These are phyloP conservation scores for Tubosaeta brunneosetosa DNA, from an alignment of 768 basidiomycete genomes.

Conservation along the genomic window DNA sequence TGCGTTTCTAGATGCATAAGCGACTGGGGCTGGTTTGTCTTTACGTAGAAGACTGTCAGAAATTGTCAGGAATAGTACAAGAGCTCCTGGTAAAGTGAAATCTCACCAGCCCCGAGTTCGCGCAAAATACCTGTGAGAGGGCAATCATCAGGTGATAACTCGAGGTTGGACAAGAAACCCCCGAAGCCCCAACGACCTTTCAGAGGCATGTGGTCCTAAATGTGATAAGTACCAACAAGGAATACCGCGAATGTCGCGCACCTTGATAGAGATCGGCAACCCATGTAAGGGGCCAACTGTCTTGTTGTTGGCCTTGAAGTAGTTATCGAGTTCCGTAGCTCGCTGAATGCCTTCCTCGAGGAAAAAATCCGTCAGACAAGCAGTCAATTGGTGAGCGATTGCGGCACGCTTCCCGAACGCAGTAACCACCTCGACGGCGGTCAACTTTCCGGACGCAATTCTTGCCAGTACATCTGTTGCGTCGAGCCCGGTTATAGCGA, in stretches of 20 bases:
- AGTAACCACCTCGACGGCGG: conserved; percentile 36
- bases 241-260: conserved; percentile 4
- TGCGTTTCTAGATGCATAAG: conserved; percentile 37
- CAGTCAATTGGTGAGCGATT: conserved; percentile 45
- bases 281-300: conserved; percentile 43
- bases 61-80: conserved; percentile 4
- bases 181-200: conserved; percentile 37
- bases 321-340: conserved; percentile 40
- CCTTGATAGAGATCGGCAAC: conserved; percentile 38
- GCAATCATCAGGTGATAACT: conserved; percentile 24
- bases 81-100: neutral
- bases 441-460: conserved; percentile 28
- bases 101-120: conserved; percentile 40
- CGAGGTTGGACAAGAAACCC: conserved; percentile 31
- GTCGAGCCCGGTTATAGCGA: conserved; percentile 34
- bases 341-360: conserved; percentile 38
- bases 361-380: conserved; percentile 42
- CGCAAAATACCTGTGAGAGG: conserved; percentile 33
- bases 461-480: conserved; percentile 30
- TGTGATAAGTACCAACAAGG: neutral
- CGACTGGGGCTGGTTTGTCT: conserved; percentile 41
- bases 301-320: conserved; percentile 34
- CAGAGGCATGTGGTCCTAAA: conserved; percentile 38
- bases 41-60: conserved; percentile 38
- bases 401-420: conserved; percentile 50